Percentiles rank a stretch among this genome's conserved stretches.
These are phyloP conservation scores for Apiospora marii DNA, from an alignment of 2,329 filamentous ascomycete species.

Conservation along the genomic window DNA sequence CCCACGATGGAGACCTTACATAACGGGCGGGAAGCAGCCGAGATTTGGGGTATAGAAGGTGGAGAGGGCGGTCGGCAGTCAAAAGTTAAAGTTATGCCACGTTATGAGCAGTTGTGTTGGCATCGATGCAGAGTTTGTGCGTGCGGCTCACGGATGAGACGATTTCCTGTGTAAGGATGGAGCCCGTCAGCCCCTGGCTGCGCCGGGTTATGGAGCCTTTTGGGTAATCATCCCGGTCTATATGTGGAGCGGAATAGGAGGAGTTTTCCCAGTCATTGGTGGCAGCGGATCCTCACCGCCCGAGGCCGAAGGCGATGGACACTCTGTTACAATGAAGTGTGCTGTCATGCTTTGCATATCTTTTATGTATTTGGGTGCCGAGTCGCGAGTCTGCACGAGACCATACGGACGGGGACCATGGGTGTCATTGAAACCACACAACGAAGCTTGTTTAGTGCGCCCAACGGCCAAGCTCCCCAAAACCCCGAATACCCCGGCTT, in stretches of 20 bases:
- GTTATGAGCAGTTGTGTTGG: neutral
- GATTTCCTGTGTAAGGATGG: neutral
- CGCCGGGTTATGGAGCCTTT: neutral
- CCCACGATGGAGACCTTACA: neutral
- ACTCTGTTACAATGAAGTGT: neutral
- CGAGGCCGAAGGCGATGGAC: neutral
- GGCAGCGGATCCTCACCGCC: neutral
- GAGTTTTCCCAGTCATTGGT: neutral
- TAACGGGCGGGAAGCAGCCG: constrained; percentile 9
- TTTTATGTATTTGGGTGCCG: neutral
- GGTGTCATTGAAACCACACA: too few relatives aligned
- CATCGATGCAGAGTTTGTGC: neutral
- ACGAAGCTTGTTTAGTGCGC: neutral
- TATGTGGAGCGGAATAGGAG: neutral
- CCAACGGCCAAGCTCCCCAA: neutral
- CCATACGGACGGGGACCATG: too few relatives aligned
- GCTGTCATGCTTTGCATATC: neutral
- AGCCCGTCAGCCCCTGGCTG: neutral
- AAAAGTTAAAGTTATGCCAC: neutral
- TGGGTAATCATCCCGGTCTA: neutral
- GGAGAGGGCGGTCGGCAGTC: neutral
- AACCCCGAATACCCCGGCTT: neutral
- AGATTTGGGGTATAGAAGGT: neutral
- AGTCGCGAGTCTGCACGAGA: neutral
- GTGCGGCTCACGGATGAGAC: neutral